These are phyloP conservation scores for Effrenium voratum DNA, from an alignment of 73 alveolate species.

Conservation along the genomic window DNA sequence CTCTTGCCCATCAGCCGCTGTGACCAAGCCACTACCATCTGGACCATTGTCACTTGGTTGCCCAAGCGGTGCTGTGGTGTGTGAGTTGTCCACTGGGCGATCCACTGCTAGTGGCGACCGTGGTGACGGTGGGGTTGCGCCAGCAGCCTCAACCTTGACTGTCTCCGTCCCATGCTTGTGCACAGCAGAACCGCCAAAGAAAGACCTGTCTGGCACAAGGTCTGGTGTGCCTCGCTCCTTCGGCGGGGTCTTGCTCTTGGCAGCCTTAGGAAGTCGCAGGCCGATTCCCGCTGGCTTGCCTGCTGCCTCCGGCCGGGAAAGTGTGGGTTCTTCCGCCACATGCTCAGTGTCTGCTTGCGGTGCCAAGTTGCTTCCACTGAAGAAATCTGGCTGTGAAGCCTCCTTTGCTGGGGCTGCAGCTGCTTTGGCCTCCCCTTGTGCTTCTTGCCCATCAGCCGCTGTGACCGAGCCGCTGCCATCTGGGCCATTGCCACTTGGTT, in stretches of 20 bases:
- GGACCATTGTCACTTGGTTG: too few relatives aligned
- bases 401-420: not conserved
- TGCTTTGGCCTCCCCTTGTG: not conserved
- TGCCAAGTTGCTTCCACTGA: not conserved
- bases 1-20: too few relatives aligned
- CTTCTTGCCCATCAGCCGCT: too few relatives aligned
- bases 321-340: not conserved
- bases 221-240: not conserved
- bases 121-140: not conserved
- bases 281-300: not conserved
- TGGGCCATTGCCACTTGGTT: too few relatives aligned
- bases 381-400: not conserved
- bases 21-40: too few relatives aligned
- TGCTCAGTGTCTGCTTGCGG: not conserved
- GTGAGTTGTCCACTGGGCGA: not conserved
- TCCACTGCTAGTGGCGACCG: not conserved
- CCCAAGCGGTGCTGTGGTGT: too few relatives aligned
- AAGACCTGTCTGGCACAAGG: not conserved
- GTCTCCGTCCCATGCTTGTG: too few relatives aligned
- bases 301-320: too few relatives aligned
- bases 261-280: constrained; percentile 24
- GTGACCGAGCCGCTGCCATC: too few relatives aligned
- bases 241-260: constrained; percentile 62
- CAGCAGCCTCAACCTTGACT: not conserved
- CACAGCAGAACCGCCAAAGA: not conserved